Base-by-base conservation (phyloP, 1,284 basidiomycete genomes). In the Trichosporon coremiiforme region DNA sequence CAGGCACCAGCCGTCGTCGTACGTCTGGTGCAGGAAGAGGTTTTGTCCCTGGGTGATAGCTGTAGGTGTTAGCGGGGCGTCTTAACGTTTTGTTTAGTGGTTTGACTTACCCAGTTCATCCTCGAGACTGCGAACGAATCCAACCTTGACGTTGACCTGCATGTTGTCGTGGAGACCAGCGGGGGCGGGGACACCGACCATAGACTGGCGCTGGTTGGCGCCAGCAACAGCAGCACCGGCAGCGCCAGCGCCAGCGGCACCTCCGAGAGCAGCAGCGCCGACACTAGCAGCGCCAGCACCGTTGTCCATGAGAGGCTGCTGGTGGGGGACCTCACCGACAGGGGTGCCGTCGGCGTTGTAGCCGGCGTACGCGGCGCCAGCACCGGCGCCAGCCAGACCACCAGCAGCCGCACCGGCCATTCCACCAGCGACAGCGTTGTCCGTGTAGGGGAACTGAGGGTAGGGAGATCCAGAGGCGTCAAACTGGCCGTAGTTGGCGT, bases 1-100 rank as follows among this genome's bases (percentile, higher is more conserved):
- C 17, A 84, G 75, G 35, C 76, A 77, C 83, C 83, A 84, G 15
- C 81, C 83, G 73, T 84, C 83, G 67, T 84, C 83, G 73, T 84
- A 84, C 20, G 78, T 76, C 67, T 74, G 78, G 75, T 83, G 80
- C 10, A 84, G 76, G 73, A 77, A 82, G 55, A 84, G 78, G 68
- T 81, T 79, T 71, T 84, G 82, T 50, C 78, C 80, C n/a, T 82
- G 82, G 10, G 74, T 74, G 71, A 84, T 80, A 53, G 80, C 83
- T 80, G 66, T 1, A 5, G 4, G 33, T 36, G 73, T 72, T 70
- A 74, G 73, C 68, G n/a, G 29, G 9, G 25, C 17, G 17, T 25
- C 25, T 4, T 35, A 22, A 41, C 9, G 15, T 60, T 13, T 13
- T 2, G 9, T 22, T 15, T 9, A 35, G 9, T 35, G 33, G 9